Conservation (phyloP, 2,329 filamentous ascomycete genomes). For the Phialocephala sp. region DNA sequence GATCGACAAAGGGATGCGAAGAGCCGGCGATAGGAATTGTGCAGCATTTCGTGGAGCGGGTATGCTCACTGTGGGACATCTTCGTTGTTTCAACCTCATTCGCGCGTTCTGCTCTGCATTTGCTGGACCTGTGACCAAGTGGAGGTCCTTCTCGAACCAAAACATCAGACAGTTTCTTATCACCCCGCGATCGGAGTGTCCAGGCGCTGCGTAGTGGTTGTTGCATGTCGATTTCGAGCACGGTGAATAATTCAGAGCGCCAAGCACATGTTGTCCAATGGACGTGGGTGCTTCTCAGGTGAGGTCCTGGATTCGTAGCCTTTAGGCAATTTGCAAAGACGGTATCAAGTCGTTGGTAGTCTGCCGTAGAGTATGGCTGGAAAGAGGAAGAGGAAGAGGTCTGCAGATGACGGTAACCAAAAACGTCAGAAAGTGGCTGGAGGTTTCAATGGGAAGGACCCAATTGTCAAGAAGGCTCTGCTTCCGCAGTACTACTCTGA, state of each 20-base stretch:
- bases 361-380: slow-evolving; percentile 44
- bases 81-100: slow-evolving; percentile 2
- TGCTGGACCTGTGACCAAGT: slow-evolving; percentile 1
- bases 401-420: slow-evolving; percentile 31
- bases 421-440: slow-evolving; percentile 38
- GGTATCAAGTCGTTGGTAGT: not conserved
- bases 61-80: not conserved
- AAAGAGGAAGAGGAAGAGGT: slow-evolving; percentile 48
- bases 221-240: not conserved
- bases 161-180: not conserved
- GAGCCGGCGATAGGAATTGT: not conserved
- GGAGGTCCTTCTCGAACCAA: not conserved
- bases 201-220: not conserved
- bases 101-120: not conserved
- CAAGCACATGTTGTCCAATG: not conserved
- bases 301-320: not conserved
- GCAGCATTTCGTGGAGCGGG: not conserved
- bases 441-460: slow-evolving; percentile 24
- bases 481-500: slow-evolving; percentile 71
- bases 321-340: not conserved
- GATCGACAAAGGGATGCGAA: not conserved
- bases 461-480: slow-evolving; percentile 60
- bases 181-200: not conserved
- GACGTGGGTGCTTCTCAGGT: not conserved
- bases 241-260: slow-evolving; percentile 5